Evolutionary conservation across 1,139 yeast species (phyloP).

Genomic region (Spencermartinsiella ligniputridi): DNA sequence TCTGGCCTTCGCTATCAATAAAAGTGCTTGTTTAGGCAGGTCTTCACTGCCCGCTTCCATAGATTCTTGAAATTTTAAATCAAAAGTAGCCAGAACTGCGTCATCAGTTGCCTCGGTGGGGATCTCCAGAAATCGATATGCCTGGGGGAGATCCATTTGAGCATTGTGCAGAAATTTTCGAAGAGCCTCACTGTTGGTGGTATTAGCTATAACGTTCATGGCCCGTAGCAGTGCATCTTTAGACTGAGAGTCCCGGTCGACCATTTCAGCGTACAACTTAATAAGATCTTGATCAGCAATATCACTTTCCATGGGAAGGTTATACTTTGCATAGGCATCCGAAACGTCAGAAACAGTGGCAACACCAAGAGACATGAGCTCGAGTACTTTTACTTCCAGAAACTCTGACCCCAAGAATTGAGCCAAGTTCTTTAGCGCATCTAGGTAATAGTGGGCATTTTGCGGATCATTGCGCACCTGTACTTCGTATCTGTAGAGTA

Average conservation of each 20-base stretch:
- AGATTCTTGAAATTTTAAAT: conserved; percentile 43
- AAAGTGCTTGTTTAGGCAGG: conserved; percentile 44
- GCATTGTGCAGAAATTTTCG: conserved; percentile 48
- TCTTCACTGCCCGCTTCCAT: conserved; percentile 42
- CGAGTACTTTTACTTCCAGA: conserved; percentile 49
- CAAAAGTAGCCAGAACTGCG: conserved; percentile 60
- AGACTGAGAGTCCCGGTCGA: conserved; percentile 15
- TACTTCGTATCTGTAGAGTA: conserved; percentile 58
- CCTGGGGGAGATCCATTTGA: conserved; percentile 50
- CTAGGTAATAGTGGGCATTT: conserved; percentile 61
- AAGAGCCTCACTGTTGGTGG: conserved; percentile 40
- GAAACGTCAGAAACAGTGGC: conserved; percentile 59
- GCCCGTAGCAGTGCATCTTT: conserved; percentile 18
- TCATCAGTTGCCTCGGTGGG: conserved; percentile 73
- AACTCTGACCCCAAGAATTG: conserved; percentile 43
- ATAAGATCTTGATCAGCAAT: conserved; percentile 26
- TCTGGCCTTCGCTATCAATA: conserved; percentile 53
- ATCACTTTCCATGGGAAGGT: conserved; percentile 37
- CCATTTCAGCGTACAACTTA: conserved; percentile 21
- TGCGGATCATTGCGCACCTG: conserved; percentile 50
- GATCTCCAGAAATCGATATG: conserved; percentile 56
- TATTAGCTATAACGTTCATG: conserved; percentile 22
- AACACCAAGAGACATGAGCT: conserved; percentile 51
- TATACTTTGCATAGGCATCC: conserved; percentile 51
- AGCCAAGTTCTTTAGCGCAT: conserved; percentile 52